Evolutionary conservation across 768 basidiomycete genomes (phyloP), one percentile per base, ranked within the genome.

Genomic region (Albatrellus ellisii): DNA sequence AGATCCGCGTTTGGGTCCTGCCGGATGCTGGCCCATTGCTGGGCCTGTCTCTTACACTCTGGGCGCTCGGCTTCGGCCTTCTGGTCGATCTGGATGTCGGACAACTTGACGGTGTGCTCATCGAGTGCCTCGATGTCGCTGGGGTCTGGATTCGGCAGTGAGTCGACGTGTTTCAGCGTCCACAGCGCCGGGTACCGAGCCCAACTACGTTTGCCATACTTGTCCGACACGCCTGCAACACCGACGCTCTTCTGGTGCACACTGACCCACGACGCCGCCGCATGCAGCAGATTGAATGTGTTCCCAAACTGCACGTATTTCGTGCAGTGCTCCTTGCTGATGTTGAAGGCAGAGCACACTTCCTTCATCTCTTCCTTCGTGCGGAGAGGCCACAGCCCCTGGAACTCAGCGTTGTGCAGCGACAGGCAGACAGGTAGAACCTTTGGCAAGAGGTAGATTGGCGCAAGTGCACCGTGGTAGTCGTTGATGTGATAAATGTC

Each of bases 351-450:
- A 3, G 91, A 92, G 59, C 91, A 95, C 36, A 95, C 91, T 59
- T 95, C 91, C 66, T 89, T 92, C 89, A 92, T 91, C 60, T 95
- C 91, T 56, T 92, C 90, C 66, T 94, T 94, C 27, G 91, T 95
- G 35, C 91, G 82, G 20, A 95, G 72, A 5, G 91, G 86, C 91
- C 91, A 94, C 20, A 92, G 72, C 63, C 91, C 91, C 58, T 95
- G 91, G 72, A 95, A 95, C 61, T 95, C 91, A 54, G 91, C 91
- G 52, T 95, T 95, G 68, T 95, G 91, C 26, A 95, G 70, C 3
- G 91, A 95, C 24, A 95, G 68, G 60, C 90, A 94, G 55, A 79
- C 73, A 0, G 91, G 90, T 36, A 94, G 63, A 46, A 95, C 78
- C 61, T 90, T 90, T 36, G 91, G 91, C 14, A 95, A 71, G 12